Evolutionary conservation across 2,329 filamentous ascomycete genomes (phyloP).

Genomic region (Exophiala xenobiotica): DNA sequence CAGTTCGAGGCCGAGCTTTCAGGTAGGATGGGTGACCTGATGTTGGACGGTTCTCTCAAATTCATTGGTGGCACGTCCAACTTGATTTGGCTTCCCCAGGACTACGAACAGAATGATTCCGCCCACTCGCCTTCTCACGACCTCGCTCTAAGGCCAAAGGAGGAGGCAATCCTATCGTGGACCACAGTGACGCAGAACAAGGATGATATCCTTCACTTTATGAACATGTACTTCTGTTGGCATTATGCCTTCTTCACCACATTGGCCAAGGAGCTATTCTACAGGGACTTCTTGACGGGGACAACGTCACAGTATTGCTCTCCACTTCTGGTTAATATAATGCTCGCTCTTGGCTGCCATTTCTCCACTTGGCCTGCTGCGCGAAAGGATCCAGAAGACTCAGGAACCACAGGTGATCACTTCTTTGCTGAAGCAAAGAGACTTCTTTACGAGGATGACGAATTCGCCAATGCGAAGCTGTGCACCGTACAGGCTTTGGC

Average conservation of each 20-base stretch:
- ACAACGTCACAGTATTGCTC: constrained; percentile 76
- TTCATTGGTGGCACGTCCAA: constrained; percentile 96
- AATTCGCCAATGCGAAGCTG: constrained; percentile 84
- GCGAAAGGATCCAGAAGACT: constrained; percentile 69
- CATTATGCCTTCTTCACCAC: constrained; percentile 97
- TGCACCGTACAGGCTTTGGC: constrained; percentile 91
- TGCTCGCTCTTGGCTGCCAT: constrained; percentile 89
- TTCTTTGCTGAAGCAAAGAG: constrained; percentile 94
- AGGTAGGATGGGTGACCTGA: constrained; percentile 88
- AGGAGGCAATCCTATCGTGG: constrained; percentile 80
- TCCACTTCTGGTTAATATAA: constrained; percentile 84
- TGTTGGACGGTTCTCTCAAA: constrained; percentile 80
- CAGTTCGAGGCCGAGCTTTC: constrained; percentile 76
- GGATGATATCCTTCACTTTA: constrained; percentile 76
- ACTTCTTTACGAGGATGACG: constrained; percentile 83
- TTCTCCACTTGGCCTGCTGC: constrained; percentile 78
- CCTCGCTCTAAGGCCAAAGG: constrained; percentile 49
- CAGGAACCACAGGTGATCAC: constrained; percentile 85
- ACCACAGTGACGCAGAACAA: constrained; percentile 79
- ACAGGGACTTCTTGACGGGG: constrained; percentile 76
- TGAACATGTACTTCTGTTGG: constrained; percentile 98
- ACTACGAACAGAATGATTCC: constrained; percentile 42
- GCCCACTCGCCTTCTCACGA: constrained; percentile 6
- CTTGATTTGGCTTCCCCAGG: constrained; percentile 71
- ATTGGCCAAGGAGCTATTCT: constrained; percentile 81